A percentile compares a stretch with the other conserved stretches of the same genome.
These are phyloP conservation scores for Coemansia reversa DNA, from an alignment of 192 early-diverging fungal species.

Conservation along the genomic window DNA sequence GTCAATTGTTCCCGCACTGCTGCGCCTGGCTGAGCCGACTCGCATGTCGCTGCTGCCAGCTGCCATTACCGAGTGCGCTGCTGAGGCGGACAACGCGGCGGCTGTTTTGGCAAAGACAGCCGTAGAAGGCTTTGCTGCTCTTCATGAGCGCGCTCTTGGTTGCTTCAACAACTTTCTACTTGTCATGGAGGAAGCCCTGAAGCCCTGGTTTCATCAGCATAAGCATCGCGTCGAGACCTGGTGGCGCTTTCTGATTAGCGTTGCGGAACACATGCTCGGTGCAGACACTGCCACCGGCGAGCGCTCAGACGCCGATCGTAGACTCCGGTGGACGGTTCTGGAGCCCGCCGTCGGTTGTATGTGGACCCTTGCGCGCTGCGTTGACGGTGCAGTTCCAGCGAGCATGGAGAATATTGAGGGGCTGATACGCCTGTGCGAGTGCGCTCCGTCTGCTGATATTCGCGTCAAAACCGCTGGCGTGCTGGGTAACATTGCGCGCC, in stretches of 20 bases:
- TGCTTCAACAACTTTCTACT: conserved; percentile 77
- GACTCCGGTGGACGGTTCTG: conserved; percentile 57
- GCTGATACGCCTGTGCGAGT: conserved; percentile 42
- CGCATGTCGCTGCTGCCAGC: conserved; percentile 27
- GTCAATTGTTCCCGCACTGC: conserved; percentile 30
- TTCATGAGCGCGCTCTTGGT: conserved; percentile 67
- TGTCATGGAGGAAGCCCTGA: conserved; percentile 66
- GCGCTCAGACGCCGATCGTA: conserved; percentile 53
- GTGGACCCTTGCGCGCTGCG: conserved; percentile 74
- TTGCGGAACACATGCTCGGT: conserved; percentile 57
- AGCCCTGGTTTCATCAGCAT: conserved; percentile 62
- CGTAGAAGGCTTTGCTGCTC: conserved; percentile 57
- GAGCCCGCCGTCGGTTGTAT: conserved; percentile 71
- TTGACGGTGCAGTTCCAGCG: conserved; percentile 57
- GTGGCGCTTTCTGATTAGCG: conserved; percentile 65
- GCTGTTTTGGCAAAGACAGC: conserved; percentile 48
- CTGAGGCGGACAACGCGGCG: conserved; percentile 31
- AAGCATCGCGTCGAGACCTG: conserved; percentile 23
- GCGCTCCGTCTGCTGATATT: conserved; percentile 30
- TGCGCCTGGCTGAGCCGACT: conserved; percentile 46
- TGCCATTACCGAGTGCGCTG: conserved; percentile 24
- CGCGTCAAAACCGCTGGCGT: conserved; percentile 70
- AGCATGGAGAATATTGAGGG: conserved; percentile 53
- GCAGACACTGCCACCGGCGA: conserved; percentile 51
- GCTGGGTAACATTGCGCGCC: conserved; percentile 70